Evolutionary conservation across 805 yeast species (phyloP).

Genomic region (Candida arabinofermentans): DNA sequence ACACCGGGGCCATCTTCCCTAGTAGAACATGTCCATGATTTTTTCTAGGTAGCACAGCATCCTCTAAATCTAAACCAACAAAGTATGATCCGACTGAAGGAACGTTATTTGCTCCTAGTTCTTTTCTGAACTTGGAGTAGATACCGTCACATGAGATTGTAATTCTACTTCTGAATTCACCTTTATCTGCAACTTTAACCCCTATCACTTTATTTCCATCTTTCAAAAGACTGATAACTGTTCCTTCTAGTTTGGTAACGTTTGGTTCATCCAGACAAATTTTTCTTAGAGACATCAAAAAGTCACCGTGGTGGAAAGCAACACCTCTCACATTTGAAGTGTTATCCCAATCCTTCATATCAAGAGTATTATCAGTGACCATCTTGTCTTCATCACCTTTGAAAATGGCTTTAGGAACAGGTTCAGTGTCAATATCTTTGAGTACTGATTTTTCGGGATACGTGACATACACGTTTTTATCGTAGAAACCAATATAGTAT

Average conservation of each 20-base stretch:
- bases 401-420: slow-evolving; percentile 50
- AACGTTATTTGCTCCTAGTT: slow-evolving; percentile 52
- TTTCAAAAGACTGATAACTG: slow-evolving; percentile 63
- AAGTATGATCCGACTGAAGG: slow-evolving; percentile 81
- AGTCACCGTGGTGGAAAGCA: slow-evolving; percentile 91
- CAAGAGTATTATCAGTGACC: slow-evolving; percentile 44
- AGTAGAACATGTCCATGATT: slow-evolving; percentile 87
- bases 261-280: slow-evolving; percentile 69
- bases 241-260: slow-evolving; percentile 78
- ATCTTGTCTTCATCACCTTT: slow-evolving; percentile 57
- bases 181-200: slow-evolving; percentile 52
- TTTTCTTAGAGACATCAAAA: slow-evolving; percentile 68
- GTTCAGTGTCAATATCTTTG: slow-evolving; percentile 39
- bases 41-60: slow-evolving; percentile 72
- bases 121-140: slow-evolving; percentile 85
- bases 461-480: slow-evolving; percentile 52
- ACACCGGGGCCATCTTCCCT: slow-evolving; percentile 82
- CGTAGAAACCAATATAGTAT: slow-evolving; percentile 69
- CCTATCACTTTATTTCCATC: slow-evolving; percentile 63
- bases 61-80: slow-evolving; percentile 71
- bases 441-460: slow-evolving; percentile 64
- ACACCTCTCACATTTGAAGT: slow-evolving; percentile 65
- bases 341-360: slow-evolving; percentile 51
- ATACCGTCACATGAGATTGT: slow-evolving; percentile 91
- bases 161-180: slow-evolving; percentile 52